Base-by-base conservation (phyloP, 1,139 yeast genomes). In the Candida sanyaensis region DNA sequence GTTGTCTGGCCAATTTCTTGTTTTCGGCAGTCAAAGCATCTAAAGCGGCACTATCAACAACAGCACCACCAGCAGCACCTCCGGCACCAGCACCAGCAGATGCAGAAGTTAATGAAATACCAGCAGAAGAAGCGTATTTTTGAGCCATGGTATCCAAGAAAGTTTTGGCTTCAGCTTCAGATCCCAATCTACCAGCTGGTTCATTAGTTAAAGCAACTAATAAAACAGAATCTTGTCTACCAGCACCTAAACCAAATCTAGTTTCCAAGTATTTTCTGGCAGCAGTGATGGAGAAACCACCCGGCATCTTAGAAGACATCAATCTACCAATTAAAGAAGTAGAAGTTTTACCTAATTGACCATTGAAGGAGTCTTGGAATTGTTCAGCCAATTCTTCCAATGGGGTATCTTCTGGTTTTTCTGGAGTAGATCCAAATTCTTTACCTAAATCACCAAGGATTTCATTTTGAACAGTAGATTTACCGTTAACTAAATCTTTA, bases 391-490 rank as follows among this genome's bases (percentile, higher is more conserved):
- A 83, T 71, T 93, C 99, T 63, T 84, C 90, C 62, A 93, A 81
- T 55, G 99, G 98, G 45, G 96, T 88, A 64, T 93, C 99, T 74
- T 93, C 99, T 54, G 99, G 98, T 73, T 93, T 93, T 73, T 93
- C 99, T 42, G 99, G 99, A 46, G 98, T 91, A 45, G 95, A 76
- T 59, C 98, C 98, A 63, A 93, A 93, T 73, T 93, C 99, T 71
- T 93, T 93, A 66, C 98, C 97, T 63, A 93, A 81, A 65, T 93
- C 99, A 79, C 99, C 99, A 61, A 93, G 81, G 59, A 93, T 93
- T 78, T 93, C 99, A 70, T 93, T 93, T 75, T 93, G 99, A 43
- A 93, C 95, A 34, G 99, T 93, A 28, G 99, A 93, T 70, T 93
- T 93, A 76, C 99, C 99, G 62, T 96, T 96, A 55, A 93, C 99